Evolutionary conservation across 2,329 filamentous ascomycete species (phyloP).

Genomic region (Penicillium sp.): DNA sequence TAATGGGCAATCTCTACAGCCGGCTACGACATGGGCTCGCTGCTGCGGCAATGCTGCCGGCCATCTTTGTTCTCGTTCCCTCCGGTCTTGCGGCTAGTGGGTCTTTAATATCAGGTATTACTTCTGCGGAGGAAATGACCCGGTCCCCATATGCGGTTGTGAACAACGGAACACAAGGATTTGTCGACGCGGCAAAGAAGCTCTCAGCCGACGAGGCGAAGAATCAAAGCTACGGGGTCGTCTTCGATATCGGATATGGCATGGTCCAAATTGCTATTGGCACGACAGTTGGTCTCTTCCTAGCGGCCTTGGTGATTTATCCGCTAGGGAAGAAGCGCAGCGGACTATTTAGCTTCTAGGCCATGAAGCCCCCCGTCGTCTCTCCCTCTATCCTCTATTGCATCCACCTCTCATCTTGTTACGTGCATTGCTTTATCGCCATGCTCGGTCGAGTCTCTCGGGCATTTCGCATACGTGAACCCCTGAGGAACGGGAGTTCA

Average conservation of each 20-base stretch:
- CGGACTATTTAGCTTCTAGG: slow-evolving; percentile 39
- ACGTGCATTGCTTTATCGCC: slow-evolving; percentile 1
- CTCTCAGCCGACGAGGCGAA: slow-evolving; percentile 14
- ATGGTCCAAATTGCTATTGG: slow-evolving; percentile 44
- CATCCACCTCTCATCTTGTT: neutral
- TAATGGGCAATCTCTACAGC: slow-evolving; percentile 70
- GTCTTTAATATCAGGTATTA: slow-evolving; percentile 49
- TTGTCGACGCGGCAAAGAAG: slow-evolving; percentile 29
- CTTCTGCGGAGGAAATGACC: slow-evolving; percentile 49
- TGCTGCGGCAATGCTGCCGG: slow-evolving; percentile 74
- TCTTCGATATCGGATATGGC: slow-evolving; percentile 40
- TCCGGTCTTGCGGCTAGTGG: slow-evolving; percentile 52
- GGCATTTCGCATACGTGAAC: slow-evolving; percentile 3
- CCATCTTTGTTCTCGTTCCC: slow-evolving; percentile 65
- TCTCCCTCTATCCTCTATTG: neutral
- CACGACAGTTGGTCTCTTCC: slow-evolving; percentile 41
- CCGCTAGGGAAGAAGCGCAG: slow-evolving; percentile 41
- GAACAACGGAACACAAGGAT: slow-evolving; percentile 22
- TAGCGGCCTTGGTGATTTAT: slow-evolving; percentile 41
- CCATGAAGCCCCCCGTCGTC: neutral
- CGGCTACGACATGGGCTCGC: slow-evolving; percentile 66
- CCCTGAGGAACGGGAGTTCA: neutral
- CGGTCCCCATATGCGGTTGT: slow-evolving; percentile 18
- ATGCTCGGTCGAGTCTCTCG: slow-evolving; percentile 1
- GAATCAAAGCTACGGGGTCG: slow-evolving; percentile 36